These are phyloP conservation scores for Euphorbia pulcherrima DNA, from an alignment of 345 rosid genomes.

Conservation along the genomic window DNA sequence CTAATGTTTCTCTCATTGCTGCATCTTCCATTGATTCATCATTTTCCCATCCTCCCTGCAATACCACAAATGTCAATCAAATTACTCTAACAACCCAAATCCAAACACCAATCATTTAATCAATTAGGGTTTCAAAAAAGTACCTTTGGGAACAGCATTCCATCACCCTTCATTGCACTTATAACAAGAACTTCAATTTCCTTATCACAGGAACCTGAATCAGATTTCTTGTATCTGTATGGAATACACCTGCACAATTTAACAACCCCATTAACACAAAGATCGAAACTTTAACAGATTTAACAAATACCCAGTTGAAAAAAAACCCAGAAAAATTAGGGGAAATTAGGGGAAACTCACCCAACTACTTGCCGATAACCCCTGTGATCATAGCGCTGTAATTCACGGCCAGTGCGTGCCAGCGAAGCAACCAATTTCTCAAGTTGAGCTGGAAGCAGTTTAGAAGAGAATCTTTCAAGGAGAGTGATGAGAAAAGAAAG, in stretches of 20 bases:
- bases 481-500: conserved; percentile 35
- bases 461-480: conserved; percentile 32
- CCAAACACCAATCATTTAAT: too few species aligned
- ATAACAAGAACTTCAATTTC: conserved; percentile 55
- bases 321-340: background rate
- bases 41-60: conserved; percentile 59
- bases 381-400: conserved; percentile 51
- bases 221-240: conserved; percentile 40
- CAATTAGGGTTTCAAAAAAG: background rate
- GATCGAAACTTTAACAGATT: too few species aligned
- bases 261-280: background rate
- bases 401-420: conserved; percentile 64
- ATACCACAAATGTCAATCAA: background rate
- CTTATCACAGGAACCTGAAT: conserved; percentile 19
- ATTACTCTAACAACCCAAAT: background rate
- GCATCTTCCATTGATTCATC: conserved; percentile 58
- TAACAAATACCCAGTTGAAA: too few species aligned
- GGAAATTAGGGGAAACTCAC: conserved; percentile 40
- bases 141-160: conserved; percentile 59
- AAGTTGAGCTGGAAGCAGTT: conserved; percentile 35
- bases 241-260: conserved; percentile 49
- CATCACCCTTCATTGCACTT: conserved; percentile 52
- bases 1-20: conserved; percentile 46
- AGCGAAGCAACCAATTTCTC: conserved; percentile 41
- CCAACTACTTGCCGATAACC: conserved; percentile 74